phyloP scores from a whole-genome alignment of 768 basidiomycete species.

The Boletus subparvulus region DNA sequence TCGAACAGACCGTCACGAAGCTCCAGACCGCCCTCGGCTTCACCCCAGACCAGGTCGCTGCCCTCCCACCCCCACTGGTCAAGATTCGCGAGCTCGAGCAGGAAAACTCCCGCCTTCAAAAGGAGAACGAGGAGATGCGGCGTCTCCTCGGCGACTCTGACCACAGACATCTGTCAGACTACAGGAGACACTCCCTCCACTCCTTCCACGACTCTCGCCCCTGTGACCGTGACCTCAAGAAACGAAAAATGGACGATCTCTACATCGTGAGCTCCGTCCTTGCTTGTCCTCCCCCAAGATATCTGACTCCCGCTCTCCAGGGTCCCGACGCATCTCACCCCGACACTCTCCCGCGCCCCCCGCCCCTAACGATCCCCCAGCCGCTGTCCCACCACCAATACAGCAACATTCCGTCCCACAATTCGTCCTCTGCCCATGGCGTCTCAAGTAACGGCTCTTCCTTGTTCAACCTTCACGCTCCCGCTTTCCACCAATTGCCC shows the following conservation, averaged over 20 bases:
- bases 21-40: conserved; percentile 74
- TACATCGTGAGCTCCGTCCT: conserved; percentile 45
- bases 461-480: conserved; percentile 52
- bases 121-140: conserved; percentile 75
- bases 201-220: conserved; percentile 49
- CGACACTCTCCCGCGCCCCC: conserved; percentile 40
- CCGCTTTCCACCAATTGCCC: conserved; percentile 60
- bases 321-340: conserved; percentile 47
- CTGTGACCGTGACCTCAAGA: conserved; percentile 60
- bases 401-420: conserved; percentile 39
- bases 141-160: conserved; percentile 56
- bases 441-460: conserved; percentile 40
- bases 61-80: conserved; percentile 67
- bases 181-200: conserved; percentile 47
- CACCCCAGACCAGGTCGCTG: conserved; percentile 71
- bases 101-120: conserved; percentile 68
- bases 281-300: not conserved
- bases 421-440: conserved; percentile 40
- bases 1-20: conserved; percentile 84
- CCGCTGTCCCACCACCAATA: conserved; percentile 52
- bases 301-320: conserved; percentile 25
- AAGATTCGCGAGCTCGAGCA: conserved; percentile 83
- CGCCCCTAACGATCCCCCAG: conserved; percentile 64
- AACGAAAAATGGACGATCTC: conserved; percentile 59
- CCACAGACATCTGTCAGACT: conserved; percentile 40